Conservation (phyloP, 768 basidiomycete genomes). For the Lentinula aciculospora region DNA sequence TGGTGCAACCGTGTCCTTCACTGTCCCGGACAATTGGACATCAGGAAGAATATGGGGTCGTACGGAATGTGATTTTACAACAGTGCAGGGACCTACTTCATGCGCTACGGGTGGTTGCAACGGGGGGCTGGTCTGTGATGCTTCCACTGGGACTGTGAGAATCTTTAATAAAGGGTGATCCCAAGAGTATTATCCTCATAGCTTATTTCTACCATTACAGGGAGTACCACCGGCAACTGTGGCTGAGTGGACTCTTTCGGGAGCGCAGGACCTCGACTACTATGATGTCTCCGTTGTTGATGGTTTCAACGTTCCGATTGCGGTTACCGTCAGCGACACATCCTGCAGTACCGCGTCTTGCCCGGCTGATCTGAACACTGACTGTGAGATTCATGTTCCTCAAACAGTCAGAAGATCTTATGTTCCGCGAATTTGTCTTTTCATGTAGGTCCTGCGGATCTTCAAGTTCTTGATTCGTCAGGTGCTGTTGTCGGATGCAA, state of each 20-base stretch:
- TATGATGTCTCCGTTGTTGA: conserved; percentile 46
- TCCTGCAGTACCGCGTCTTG: conserved; percentile 36
- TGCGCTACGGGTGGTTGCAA: conserved; percentile 66
- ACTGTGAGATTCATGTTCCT: conserved; percentile 19
- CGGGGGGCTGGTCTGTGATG: conserved; percentile 57
- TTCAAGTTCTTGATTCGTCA: conserved; percentile 21
- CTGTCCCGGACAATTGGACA: conserved; percentile 49
- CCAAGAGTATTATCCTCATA: conserved; percentile 7
- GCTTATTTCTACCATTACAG: neutral
- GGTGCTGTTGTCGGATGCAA: conserved; percentile 35
- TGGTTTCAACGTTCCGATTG: conserved; percentile 41
- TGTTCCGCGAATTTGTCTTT: neutral
- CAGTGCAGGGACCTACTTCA: conserved; percentile 47
- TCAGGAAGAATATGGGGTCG: conserved; percentile 40
- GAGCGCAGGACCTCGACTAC: conserved; percentile 23
- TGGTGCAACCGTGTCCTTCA: conserved; percentile 25
- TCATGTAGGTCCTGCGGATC: conserved; percentile 13
- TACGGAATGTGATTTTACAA: conserved; percentile 56
- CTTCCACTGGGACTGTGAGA: conserved; percentile 42
- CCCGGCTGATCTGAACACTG: conserved; percentile 40
- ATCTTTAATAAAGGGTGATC: neutral
- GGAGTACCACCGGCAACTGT: conserved; percentile 43
- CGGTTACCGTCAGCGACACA: conserved; percentile 27
- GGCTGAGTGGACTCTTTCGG: conserved; percentile 38
- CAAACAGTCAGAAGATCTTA: too few species aligned